Evolutionary conservation across 176 grass and related monocot species (phyloP), one percentile per base, ranked within the genome.

Genomic region (Eleusine indica): DNA sequence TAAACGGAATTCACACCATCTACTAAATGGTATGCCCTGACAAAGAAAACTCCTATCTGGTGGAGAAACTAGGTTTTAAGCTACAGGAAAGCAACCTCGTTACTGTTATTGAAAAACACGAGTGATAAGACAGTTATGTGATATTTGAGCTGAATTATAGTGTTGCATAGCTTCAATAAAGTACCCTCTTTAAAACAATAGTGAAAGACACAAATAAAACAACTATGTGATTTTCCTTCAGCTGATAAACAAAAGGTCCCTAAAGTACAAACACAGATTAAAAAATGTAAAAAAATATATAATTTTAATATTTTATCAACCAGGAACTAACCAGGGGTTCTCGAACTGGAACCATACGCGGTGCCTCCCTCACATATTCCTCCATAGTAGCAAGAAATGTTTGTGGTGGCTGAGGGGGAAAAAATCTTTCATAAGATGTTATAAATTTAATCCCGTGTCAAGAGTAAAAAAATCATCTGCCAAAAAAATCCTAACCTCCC

Each of bases 311-410:
- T 5, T 3, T 11, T 56, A 77, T 77, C 47, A 73, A 5, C 21
- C 19, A 86, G 56, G 80, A 25, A 83, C 88, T 94, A 74, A 99
- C 97, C 93, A 99, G 72, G 69, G 88, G 89, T 71, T 99, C 88
- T 79, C 84, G 84, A 90, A 96, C 86, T 68, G 93, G 87, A 82
- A 99, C 93, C 88, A 96, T 82, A 15, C 97, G 91, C 2, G 97
- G 97, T 83, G 97, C 97, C 42, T 99, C 93, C 79, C 65, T 99
- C 84, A 99, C 94, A 21, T 99, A 99, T 68, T 99, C 97, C 65
- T 99, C 97, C 97, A 99, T 99, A 56, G 97, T 99, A 48, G 74
- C 80, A 73, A 99, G 89, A 88, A 99, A 99, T 86, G 97, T 94
- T 92, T 96, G 97, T 52, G 97, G 97, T 62, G 97, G 97, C 97